phyloP scores from a whole-genome alignment of 345 rosid species.

The Citrus cavaleriei region DNA sequence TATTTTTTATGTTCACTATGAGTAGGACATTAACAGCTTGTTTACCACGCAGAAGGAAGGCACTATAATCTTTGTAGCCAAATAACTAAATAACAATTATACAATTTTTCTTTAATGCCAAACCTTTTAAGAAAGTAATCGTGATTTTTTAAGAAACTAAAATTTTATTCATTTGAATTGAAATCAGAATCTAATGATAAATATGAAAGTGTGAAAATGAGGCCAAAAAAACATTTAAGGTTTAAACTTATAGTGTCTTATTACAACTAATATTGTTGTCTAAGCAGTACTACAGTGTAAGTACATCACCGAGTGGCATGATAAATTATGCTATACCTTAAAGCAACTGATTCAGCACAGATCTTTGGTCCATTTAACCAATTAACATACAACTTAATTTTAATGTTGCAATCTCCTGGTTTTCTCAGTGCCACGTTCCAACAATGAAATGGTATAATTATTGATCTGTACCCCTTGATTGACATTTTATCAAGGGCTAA shows the following conservation, averaged over 20 bases:
- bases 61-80: background rate
- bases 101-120: background rate
- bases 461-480: slow-evolving; percentile 29
- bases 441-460: slow-evolving; percentile 8
- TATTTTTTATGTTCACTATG: background rate
- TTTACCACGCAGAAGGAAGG: background rate
- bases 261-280: background rate
- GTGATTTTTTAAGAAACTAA: background rate
- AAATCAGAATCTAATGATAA: background rate
- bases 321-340: background rate
- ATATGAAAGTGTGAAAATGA: background rate
- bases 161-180: background rate
- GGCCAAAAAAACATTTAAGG: background rate
- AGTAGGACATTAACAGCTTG: no score
- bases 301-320: background rate
- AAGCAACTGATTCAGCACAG: background rate
- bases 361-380: background rate
- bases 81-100: background rate
- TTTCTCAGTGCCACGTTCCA: slow-evolving; percentile 27
- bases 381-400: background rate
- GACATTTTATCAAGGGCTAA: slow-evolving; percentile 38
- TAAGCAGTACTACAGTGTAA: background rate
- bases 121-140: background rate
- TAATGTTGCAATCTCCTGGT: slow-evolving; percentile 14
- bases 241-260: background rate